phyloP scores from a whole-genome alignment of 2,329 filamentous ascomycete genomes.

The Fusarium secorum region DNA sequence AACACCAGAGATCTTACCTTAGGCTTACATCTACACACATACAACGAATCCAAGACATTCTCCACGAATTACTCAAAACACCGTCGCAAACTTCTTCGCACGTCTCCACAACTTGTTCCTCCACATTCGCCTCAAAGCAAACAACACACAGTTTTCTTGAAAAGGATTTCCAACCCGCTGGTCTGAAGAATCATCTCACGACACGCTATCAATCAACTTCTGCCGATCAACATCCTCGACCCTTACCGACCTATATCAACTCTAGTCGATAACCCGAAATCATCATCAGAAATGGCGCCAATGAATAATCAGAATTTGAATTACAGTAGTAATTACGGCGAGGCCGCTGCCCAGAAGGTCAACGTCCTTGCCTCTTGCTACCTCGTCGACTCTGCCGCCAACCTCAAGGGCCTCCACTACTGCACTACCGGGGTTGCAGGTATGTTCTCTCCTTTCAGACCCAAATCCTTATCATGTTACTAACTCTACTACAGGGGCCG shows the following conservation, averaged over 20 bases:
- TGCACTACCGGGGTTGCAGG: constrained; percentile 90
- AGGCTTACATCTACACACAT: constrained; percentile 10
- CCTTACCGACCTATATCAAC: constrained; percentile 15
- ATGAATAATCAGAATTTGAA: constrained; percentile 75
- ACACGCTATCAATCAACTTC: constrained; percentile 8
- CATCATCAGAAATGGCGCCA: constrained; percentile 62
- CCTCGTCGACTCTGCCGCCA: constrained; percentile 76
- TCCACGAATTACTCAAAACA: not conserved
- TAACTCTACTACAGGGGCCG: constrained; percentile 65
- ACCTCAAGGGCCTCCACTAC: constrained; percentile 88
- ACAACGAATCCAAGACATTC: constrained; percentile 10
- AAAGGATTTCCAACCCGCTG: constrained; percentile 7
- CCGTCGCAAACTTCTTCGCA: constrained; percentile 10
- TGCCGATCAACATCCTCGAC: constrained; percentile 21
- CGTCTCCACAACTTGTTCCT: not conserved
- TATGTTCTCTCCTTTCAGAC: constrained; percentile 50
- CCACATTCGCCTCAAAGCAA: constrained; percentile 5
- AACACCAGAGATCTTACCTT: constrained; percentile 1
- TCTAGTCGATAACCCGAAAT: constrained; percentile 37
- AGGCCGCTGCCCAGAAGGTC: constrained; percentile 68
- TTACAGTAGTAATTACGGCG: constrained; percentile 81
- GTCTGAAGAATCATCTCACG: constrained; percentile 1
- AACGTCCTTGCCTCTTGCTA: constrained; percentile 93
- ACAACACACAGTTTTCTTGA: not conserved
- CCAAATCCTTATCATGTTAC: not conserved